Percentiles rank a stretch among this genome's conserved stretches.
Evolutionary conservation across 768 basidiomycete genomes (phyloP).

Genomic region (Leccinum pellstonianum): DNA sequence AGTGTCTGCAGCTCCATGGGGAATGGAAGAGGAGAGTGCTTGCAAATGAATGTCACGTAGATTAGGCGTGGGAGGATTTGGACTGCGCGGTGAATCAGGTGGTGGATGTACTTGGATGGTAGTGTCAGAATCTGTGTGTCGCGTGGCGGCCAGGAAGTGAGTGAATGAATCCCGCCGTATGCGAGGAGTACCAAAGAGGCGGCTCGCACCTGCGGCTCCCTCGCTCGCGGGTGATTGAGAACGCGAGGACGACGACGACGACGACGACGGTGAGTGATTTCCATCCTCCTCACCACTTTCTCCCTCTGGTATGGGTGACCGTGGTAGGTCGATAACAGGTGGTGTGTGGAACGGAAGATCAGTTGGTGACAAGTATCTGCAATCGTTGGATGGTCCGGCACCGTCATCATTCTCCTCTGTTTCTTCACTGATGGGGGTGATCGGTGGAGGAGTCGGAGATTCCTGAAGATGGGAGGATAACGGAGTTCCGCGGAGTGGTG

Average conservation of each 20-base stretch:
- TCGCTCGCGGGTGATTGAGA: conserved; percentile 57
- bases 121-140: conserved; percentile 65
- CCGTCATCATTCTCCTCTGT: conserved; percentile 46
- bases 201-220: conserved; percentile 74
- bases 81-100: conserved; percentile 76
- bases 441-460: conserved; percentile 60
- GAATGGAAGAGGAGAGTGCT: conserved; percentile 39
- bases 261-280: conserved; percentile 22
- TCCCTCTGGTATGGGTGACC: conserved; percentile 32
- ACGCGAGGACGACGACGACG: conserved; percentile 40
- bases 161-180: conserved; percentile 64
- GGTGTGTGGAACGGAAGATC: conserved; percentile 61
- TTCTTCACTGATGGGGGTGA: conserved; percentile 74
- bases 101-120: conserved; percentile 72
- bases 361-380: conserved; percentile 59
- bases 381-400: conserved; percentile 51
- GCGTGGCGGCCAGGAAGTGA: conserved; percentile 56
- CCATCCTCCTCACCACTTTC: conserved; percentile 26
- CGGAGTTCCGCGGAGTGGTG: conserved; percentile 60
- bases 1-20: conserved; percentile 19
- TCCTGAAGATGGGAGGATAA: conserved; percentile 43
- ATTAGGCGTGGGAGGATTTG: conserved; percentile 85
- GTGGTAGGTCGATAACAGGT: conserved; percentile 48
- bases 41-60: conserved; percentile 79
- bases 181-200: conserved; percentile 74